Base-by-base conservation (phyloP, 2,329 filamentous ascomycete genomes). In the Rhinocladiella similis region DNA sequence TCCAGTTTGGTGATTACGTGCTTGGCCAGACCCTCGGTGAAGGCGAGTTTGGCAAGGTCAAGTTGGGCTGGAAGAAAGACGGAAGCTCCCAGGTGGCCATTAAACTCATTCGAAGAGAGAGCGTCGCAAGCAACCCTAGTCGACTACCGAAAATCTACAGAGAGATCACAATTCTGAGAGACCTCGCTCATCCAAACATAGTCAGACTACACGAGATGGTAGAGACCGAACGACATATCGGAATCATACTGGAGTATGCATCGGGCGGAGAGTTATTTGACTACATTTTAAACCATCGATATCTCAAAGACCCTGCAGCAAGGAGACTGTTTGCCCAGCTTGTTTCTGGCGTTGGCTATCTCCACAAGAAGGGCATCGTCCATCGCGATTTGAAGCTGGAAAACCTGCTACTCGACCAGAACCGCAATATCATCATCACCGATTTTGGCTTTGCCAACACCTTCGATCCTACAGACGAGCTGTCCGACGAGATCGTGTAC, bases 401-500 rank as follows among this genome's bases (percentile, higher is more conserved):
- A 75, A 99, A 99, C 69, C 73, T 99, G 67, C 82, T 99, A 36
- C 82, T 99, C 50, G 94, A 99, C 74, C 88, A 93, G 61, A 97
- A 99, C 70, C 88, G 91, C 62, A 99, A 99, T 77, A 97, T 99
- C 69, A 99, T 99, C 75, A 99, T 99, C 70, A 99, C 94, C 14
- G 94, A 99, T 75, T 99, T 99, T 74, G 94, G 94, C 16, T 99
- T 99, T 71, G 94, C 94, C 65, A 99, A 99, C 74, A 97, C 92
- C 0, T 99, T 99, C 69, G 89, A 97, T 69, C 85, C 94, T 0
- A 77, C 80, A 35, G 94, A 99, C 69, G 91, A 97, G 71, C 81
- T 99, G 38, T 85, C 84, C 3, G 91, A 96, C 58, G 92, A 97
- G 57, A 89, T 97, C 63, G 94, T 97, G 73, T 84, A 91, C 67